Percentiles rank a stretch among this genome's conserved stretches.
These are phyloP conservation scores for Diaporthe caulivora DNA, from an alignment of 2,329 filamentous ascomycete genomes.

Conservation along the genomic window DNA sequence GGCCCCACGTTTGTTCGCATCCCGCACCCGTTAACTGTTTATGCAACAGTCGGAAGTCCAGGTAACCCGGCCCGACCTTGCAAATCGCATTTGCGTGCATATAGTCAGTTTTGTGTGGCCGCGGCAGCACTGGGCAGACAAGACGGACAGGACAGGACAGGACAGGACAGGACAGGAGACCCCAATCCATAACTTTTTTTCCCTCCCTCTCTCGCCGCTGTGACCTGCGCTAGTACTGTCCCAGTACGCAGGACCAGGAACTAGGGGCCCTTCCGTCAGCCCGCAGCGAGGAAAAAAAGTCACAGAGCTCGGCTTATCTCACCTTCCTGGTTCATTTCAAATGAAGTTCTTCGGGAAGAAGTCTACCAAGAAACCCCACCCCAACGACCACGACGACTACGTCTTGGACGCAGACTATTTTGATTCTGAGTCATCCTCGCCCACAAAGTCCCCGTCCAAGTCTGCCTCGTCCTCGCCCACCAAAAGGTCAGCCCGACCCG, in stretches of 20 bases:
- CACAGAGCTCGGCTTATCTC: constrained; percentile 32
- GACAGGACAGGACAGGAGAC: constrained; percentile 39
- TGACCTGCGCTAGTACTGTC: constrained; percentile 35
- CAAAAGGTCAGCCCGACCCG: constrained; percentile 54
- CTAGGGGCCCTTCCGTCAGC: constrained; percentile 26
- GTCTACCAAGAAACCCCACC: constrained; percentile 52
- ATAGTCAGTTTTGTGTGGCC: constrained; percentile 21
- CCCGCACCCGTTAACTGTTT: constrained; percentile 19
- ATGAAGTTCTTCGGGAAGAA: constrained; percentile 69
- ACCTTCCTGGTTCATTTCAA: constrained; percentile 42
- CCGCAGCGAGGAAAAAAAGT: constrained; percentile 24
- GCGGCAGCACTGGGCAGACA: neutral
- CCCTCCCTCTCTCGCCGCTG: constrained; percentile 5
- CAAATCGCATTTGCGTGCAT: constrained; percentile 32
- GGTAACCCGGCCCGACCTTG: constrained; percentile 39
- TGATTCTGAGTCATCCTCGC: constrained; percentile 51
- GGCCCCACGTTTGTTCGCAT: constrained; percentile 3
- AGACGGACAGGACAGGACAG: too few species aligned
- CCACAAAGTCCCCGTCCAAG: constrained; percentile 46
- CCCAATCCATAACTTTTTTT: constrained; percentile 42
- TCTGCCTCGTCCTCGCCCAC: constrained; percentile 49
- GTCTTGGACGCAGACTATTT: constrained; percentile 51
- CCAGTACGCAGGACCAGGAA: constrained; percentile 37
- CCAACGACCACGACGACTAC: constrained; percentile 43
- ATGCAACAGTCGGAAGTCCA: constrained; percentile 25